Evolutionary conservation across 768 basidiomycete species (phyloP), one percentile per base, ranked within the genome.

Genomic region (Leccinum variicolor): DNA sequence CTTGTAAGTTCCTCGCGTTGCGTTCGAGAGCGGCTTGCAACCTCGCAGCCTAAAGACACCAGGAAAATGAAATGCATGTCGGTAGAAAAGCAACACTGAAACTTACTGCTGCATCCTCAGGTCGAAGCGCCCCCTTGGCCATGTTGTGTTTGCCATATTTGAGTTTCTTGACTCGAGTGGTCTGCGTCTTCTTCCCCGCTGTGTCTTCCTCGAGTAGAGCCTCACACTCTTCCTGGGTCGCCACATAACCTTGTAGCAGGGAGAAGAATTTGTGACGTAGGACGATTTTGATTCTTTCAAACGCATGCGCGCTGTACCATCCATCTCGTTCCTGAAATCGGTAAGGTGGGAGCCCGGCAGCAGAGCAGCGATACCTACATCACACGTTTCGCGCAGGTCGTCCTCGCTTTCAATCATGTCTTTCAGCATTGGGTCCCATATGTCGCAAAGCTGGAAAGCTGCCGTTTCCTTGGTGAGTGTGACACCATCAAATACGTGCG

Each of bases 391-490:
- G 33, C 86, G 82, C 17, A 90, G 74, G 47, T 84, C 87, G 15
- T 84, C 80, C 5, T 84, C 78, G 57, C 89, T 84, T 59, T 89
- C 81, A 52, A 98, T 91, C 83, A 95, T 87, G 36, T 79, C 78
- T 62, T 84, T 84, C 50, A 97, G 73, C 81, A 94, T 87, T 6
- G 87, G 85, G 69, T 99, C 97, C 7, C 79, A 74, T 62, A 99
- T 90, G 70, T 99, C 97, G 70, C 91, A 91, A 6, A 99, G 78
- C 71, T 98, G 97, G 75, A 92, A 99, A 17, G 93, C 91, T 1
- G 93, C 94, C 0, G 92, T 89, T 70, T 96, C 90, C 64, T 89
- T 86, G 47, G 87, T 84, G 48, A 93, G 73, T 7, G 82, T 83
- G 57, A 83, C 69, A 0, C 96, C 97, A 69, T 99, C 93, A 63